Percentiles rank a stretch among this genome's conserved stretches.
phyloP scores from a whole-genome alignment of 768 basidiomycete genomes.

The Pisolithus orientalis region DNA sequence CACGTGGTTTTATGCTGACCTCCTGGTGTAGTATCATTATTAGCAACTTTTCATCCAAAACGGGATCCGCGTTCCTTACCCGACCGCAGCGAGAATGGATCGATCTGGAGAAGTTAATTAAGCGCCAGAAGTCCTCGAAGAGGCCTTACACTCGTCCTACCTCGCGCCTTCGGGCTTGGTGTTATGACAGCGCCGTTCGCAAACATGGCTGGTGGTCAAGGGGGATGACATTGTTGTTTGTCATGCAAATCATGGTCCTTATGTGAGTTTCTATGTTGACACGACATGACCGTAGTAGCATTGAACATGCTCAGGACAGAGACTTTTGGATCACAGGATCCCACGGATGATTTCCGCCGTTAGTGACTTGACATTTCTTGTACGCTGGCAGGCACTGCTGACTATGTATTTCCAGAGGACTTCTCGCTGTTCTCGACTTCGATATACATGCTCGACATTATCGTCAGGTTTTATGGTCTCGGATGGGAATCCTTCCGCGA shows the following conservation, averaged over 20 bases:
- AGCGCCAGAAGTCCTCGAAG: constrained; percentile 79
- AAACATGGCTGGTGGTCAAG: constrained; percentile 95
- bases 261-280: constrained; percentile 48
- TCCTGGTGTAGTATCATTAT: constrained; percentile 76
- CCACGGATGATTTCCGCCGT: constrained; percentile 58
- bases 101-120: constrained; percentile 84
- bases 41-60: constrained; percentile 82
- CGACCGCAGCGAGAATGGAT: constrained; percentile 91
- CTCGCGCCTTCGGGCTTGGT: constrained; percentile 65
- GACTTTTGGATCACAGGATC: constrained; percentile 49
- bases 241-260: constrained; percentile 74
- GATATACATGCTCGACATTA: constrained; percentile 71
- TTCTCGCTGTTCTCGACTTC: constrained; percentile 71
- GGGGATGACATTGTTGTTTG: constrained; percentile 70
- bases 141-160: constrained; percentile 61
- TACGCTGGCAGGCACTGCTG: not conserved
- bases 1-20: constrained; percentile 5
- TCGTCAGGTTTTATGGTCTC: constrained; percentile 74
- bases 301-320: constrained; percentile 55
- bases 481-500: constrained; percentile 80
- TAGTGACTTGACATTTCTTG: constrained; percentile 17
- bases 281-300: not conserved
- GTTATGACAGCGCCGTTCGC: constrained; percentile 82
- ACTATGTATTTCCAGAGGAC: constrained; percentile 43
- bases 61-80: constrained; percentile 82